Evolutionary conservation across 2,329 filamentous ascomycete species (phyloP).

Genomic region (Periglandula ipomoeae): DNA sequence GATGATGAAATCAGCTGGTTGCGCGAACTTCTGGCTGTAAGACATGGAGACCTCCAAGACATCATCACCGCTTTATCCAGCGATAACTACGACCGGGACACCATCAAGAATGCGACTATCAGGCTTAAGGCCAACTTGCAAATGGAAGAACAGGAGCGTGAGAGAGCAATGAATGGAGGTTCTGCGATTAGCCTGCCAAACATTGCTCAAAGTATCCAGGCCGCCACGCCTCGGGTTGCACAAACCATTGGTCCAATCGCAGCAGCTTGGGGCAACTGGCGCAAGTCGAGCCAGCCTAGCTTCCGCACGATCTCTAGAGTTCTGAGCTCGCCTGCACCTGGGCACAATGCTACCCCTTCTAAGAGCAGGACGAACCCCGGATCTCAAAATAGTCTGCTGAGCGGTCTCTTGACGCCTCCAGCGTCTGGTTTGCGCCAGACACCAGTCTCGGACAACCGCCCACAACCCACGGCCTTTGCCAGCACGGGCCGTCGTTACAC

Average conservation of each 20-base stretch:
- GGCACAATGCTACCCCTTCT: slow-evolving; percentile 47
- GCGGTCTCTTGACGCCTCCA: slow-evolving; percentile 84
- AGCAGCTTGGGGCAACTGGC: slow-evolving; percentile 97
- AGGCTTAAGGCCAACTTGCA: slow-evolving; percentile 88
- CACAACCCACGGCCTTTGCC: slow-evolving; percentile 52
- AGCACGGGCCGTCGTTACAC: slow-evolving; percentile 51
- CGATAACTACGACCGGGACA: slow-evolving; percentile 66
- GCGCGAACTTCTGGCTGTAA: slow-evolving; percentile 82
- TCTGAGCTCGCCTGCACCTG: slow-evolving; percentile 32
- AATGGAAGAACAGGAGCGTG: slow-evolving; percentile 95
- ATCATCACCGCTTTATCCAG: slow-evolving; percentile 73
- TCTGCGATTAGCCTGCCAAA: slow-evolving; percentile 62
- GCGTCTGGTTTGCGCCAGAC: slow-evolving; percentile 61
- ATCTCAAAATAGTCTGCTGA: slow-evolving; percentile 54
- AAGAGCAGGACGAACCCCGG: slow-evolving; percentile 44
- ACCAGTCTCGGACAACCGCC: slow-evolving; percentile 31
- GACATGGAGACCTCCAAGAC: slow-evolving; percentile 85
- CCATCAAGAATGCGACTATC: slow-evolving; percentile 83
- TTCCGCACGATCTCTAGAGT: slow-evolving; percentile 39
- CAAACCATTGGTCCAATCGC: slow-evolving; percentile 68
- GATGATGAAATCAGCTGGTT: slow-evolving; percentile 94
- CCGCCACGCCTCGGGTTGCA: slow-evolving; percentile 72
- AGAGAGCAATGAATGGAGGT: slow-evolving; percentile 66
- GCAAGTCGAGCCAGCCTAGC: slow-evolving; percentile 53
- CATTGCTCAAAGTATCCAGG: slow-evolving; percentile 68